phyloP scores from a whole-genome alignment of 129 eudicot species.

The carrot (Daucus carota) region DH1_v3.0 NC_030385.2:3849501-3850000 shows the following conservation, averaged over 20 bases:
- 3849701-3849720: background rate
- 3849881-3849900: background rate
- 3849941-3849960: background rate
- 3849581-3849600: slow-evolving; percentile 75
- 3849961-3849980: background rate
- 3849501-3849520: no score
- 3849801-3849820: background rate
- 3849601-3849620: slow-evolving; percentile 8
- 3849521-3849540: no score
- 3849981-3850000: background rate
- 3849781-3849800: background rate
- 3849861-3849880: background rate
- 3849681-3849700: background rate
- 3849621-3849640: background rate
- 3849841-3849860: background rate
- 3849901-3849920: background rate
- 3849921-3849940: background rate
- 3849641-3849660: background rate
- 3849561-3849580: slow-evolving; percentile 61
- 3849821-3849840: background rate
- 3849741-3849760: background rate
- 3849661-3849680: background rate
- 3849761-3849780: background rate
- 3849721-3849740: background rate
- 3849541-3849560: no score